phyloP scores from a whole-genome alignment of 2,329 filamentous ascomycete genomes.

The Cadophora gregata region DNA sequence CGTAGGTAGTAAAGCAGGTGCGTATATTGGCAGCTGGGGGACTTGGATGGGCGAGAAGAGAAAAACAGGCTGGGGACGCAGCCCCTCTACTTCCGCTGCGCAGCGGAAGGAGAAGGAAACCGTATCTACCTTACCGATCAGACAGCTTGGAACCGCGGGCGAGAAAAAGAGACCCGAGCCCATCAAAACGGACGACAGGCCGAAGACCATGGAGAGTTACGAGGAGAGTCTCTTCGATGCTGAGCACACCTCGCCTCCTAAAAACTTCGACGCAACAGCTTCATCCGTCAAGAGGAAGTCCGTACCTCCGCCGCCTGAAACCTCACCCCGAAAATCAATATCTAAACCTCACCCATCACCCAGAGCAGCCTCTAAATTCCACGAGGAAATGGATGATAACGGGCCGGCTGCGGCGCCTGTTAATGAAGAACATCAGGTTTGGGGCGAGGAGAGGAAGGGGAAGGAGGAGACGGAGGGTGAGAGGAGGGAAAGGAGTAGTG shows the following conservation, averaged over 20 bases:
- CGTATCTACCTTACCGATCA: constrained; percentile 3
- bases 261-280: background rate
- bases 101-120: constrained; percentile 36
- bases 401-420: background rate
- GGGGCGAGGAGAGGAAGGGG: constrained; percentile 27
- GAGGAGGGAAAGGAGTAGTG: constrained; percentile 23
- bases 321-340: background rate
- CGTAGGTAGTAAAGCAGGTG: constrained; percentile 61
- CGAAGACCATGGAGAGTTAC: constrained; percentile 40
- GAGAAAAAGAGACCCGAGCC: constrained; percentile 26
- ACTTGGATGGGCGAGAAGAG: constrained; percentile 78
- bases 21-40: constrained; percentile 73
- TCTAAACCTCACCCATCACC: constrained; percentile 17
- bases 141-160: constrained; percentile 2
- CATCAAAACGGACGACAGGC: constrained; percentile 35
- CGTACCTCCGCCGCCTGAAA: background rate
- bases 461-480: constrained; percentile 28
- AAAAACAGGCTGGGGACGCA: constrained; percentile 50
- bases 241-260: constrained; percentile 28
- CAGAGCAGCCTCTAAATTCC: constrained; percentile 22
- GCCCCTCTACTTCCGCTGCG: constrained; percentile 14
- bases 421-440: constrained; percentile 19
- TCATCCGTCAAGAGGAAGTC: background rate
- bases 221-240: constrained; percentile 45
- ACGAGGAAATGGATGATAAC: constrained; percentile 31